Percentiles rank a stretch among this genome's conserved stretches.
phyloP scores from a whole-genome alignment of 495 filamentous ascomycete genomes.

The Xylaria curta region DNA sequence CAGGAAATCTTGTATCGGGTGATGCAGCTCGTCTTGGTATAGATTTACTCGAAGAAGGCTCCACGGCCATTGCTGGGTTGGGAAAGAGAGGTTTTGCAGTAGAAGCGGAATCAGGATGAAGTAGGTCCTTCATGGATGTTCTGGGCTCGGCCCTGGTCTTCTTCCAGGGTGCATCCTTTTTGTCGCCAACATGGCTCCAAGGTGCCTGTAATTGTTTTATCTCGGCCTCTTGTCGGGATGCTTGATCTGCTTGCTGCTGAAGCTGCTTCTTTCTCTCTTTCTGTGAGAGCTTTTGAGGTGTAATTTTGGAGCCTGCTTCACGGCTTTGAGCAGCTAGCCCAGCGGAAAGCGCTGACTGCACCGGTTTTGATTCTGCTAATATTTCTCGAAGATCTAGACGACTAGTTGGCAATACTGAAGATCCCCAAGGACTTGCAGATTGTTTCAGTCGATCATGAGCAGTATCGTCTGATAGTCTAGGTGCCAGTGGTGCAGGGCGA shows the following conservation, averaged over 20 bases:
- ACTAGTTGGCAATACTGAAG: slow-evolving; percentile 57
- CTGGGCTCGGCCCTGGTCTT: slow-evolving; percentile 46
- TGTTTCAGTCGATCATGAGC: slow-evolving; percentile 27
- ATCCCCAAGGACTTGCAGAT: slow-evolving; percentile 65
- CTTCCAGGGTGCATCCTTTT: slow-evolving; percentile 76
- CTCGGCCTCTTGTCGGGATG: slow-evolving; percentile 54
- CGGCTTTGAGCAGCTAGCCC: slow-evolving; percentile 65
- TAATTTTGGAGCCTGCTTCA: slow-evolving; percentile 41
- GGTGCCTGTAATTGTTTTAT: slow-evolving; percentile 45
- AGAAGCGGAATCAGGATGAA: slow-evolving; percentile 47
- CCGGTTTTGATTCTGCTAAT: slow-evolving; percentile 73
- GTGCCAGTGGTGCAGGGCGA: neutral
- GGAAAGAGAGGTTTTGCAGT: slow-evolving; percentile 54
- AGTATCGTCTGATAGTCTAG: slow-evolving; percentile 18
- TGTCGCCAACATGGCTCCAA: slow-evolving; percentile 46
- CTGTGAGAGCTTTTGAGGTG: slow-evolving; percentile 73
- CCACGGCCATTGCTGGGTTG: slow-evolving; percentile 49
- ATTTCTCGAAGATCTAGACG: slow-evolving; percentile 85
- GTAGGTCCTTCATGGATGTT: slow-evolving; percentile 39
- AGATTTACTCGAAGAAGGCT: slow-evolving; percentile 34
- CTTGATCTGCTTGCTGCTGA: slow-evolving; percentile 68
- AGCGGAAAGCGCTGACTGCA: slow-evolving; percentile 74
- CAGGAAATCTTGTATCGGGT: slow-evolving; percentile 62
- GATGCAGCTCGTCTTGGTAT: slow-evolving; percentile 56
- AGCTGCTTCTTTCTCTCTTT: slow-evolving; percentile 88